phyloP scores from a whole-genome alignment of 2,329 filamentous ascomycete species.

The Phyllosticta citrichinensis region DNA sequence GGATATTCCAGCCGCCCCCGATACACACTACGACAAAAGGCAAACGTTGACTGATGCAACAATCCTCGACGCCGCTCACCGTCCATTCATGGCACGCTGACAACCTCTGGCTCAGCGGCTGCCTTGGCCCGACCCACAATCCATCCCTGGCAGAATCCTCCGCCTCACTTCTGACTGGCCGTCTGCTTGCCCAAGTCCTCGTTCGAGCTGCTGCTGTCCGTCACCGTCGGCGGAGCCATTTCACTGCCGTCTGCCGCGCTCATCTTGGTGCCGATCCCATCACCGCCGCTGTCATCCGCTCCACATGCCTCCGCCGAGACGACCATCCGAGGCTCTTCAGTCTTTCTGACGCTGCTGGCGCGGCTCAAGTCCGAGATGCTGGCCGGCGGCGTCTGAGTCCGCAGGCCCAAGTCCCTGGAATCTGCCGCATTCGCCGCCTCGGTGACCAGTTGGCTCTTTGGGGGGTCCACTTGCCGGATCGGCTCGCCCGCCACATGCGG shows the following conservation, averaged over 20 bases:
- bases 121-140: neutral
- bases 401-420: constrained; percentile 56
- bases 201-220: neutral
- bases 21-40: neutral
- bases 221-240: neutral
- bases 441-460: constrained; percentile 23
- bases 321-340: constrained; percentile 15
- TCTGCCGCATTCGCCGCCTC: constrained; percentile 20
- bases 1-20: neutral
- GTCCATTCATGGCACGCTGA: too few species aligned
- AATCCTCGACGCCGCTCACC: too few species aligned
- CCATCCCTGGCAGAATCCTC: neutral
- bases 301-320: neutral
- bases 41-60: too few species aligned
- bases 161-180: neutral
- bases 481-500: constrained; percentile 58
- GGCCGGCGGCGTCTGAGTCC: constrained; percentile 47
- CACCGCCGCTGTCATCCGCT: neutral
- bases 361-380: constrained; percentile 53
- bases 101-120: too few species aligned
- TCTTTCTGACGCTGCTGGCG: constrained; percentile 56
- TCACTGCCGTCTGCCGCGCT: neutral
- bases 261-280: neutral
- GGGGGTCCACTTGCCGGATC: constrained; percentile 58
- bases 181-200: neutral